Conservation (phyloP, 352 stramenopile genomes). For the Ophiocytium majus region DNA sequence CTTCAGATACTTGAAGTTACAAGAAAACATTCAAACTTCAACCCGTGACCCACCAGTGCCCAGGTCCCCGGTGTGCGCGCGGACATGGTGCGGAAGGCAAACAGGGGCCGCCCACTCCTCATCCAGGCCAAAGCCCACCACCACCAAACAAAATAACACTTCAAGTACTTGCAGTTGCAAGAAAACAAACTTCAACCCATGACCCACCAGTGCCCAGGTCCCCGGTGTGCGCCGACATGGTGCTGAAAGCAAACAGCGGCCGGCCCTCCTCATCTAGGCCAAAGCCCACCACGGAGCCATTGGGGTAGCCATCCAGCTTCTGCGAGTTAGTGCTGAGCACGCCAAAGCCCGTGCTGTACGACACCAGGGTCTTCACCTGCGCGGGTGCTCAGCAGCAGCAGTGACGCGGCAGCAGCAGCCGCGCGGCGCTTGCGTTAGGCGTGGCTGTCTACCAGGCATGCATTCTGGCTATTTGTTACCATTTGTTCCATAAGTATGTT, state of each 20-base stretch:
- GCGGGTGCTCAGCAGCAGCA: no score
- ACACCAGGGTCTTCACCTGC: conserved; percentile 54
- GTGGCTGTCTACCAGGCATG: no score
- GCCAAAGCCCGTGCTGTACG: conserved; percentile 59
- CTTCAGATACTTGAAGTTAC: no score
- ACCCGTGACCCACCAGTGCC: no score
- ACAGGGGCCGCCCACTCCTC: conserved; percentile 53
- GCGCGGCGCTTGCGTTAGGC: no score
- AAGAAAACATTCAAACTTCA: no score
- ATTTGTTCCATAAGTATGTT: no score
- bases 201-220: conserved; percentile 35
- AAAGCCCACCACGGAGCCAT: conserved; percentile 59
- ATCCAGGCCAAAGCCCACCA: conserved; percentile 59
- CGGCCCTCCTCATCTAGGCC: conserved; percentile 51
- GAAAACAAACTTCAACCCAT: conserved; percentile 58
- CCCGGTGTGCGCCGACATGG: conserved; percentile 58
- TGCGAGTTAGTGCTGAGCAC: conserved; percentile 58
- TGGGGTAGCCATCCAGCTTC: conserved; percentile 54
- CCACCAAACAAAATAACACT: conserved; percentile 55
- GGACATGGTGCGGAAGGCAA: conserved; percentile 59
- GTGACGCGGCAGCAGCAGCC: no score
- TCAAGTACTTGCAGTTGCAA: conserved; percentile 54
- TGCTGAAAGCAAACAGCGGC: conserved; percentile 58
- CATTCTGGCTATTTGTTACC: no score
- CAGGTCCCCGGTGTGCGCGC: conserved; percentile 55